A percentile compares a stretch with the other conserved stretches of the same genome.
Evolutionary conservation across 208 protist genomes (phyloP).

Genomic region (Crithidia bombi): DNA sequence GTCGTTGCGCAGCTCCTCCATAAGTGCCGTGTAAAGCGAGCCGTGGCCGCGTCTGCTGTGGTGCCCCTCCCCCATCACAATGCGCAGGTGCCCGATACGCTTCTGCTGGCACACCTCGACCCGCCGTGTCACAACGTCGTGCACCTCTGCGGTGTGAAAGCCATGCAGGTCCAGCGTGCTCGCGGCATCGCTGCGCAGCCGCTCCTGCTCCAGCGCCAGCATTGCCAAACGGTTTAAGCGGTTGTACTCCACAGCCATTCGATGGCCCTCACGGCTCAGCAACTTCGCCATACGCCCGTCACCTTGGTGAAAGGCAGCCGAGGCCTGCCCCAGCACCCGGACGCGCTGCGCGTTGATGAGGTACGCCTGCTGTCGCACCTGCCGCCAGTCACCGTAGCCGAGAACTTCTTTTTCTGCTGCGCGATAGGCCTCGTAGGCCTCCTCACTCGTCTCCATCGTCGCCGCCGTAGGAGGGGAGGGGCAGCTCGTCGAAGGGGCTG

Average conservation of each 20-base stretch:
- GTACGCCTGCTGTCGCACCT: conserved; percentile 73
- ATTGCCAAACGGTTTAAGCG: conserved; percentile 84
- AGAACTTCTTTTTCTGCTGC: conserved; percentile 48
- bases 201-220: conserved; percentile 79
- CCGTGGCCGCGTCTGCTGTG: conserved; percentile 66
- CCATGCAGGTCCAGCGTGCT: conserved; percentile 80
- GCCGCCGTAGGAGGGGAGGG: neutral
- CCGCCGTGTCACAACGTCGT: conserved; percentile 73
- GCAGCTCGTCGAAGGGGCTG: neutral
- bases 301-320: conserved; percentile 56
- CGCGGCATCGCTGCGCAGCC: conserved; percentile 34
- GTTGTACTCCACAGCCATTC: conserved; percentile 70
- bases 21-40: conserved; percentile 40
- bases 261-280: conserved; percentile 59
- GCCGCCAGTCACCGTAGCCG: conserved; percentile 74
- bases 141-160: conserved; percentile 76
- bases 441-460: conserved; percentile 27
- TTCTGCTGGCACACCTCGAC: conserved; percentile 58
- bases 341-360: conserved; percentile 65
- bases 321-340: conserved; percentile 57
- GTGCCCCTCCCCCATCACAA: conserved; percentile 67
- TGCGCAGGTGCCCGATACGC: conserved; percentile 45
- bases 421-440: conserved; percentile 40
- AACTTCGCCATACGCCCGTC: conserved; percentile 58
- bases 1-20: conserved; percentile 47